These are phyloP conservation scores for Domatiomyces catenatus DNA, from an alignment of 2,329 filamentous ascomycete genomes.

Conservation along the genomic window DNA sequence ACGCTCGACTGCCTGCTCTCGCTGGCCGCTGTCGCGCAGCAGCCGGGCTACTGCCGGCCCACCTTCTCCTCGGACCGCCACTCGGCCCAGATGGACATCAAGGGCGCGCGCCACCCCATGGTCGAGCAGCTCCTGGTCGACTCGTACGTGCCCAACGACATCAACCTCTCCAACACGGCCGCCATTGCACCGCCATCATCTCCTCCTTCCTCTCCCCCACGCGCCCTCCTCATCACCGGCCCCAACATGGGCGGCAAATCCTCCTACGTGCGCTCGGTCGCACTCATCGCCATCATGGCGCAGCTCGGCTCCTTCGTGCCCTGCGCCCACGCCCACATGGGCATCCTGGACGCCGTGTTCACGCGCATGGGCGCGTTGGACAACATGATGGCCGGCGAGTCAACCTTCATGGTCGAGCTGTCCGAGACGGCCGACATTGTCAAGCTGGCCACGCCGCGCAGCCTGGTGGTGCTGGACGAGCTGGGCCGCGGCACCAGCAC, in stretches of 20 bases:
- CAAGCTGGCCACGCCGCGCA: slow-evolving; percentile 69
- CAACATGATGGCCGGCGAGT: slow-evolving; percentile 88
- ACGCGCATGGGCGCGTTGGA: slow-evolving; percentile 93
- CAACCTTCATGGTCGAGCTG: slow-evolving; percentile 95
- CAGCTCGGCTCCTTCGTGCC: slow-evolving; percentile 93
- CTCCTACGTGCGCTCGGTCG: slow-evolving; percentile 86
- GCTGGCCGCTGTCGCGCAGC: slow-evolving; percentile 64
- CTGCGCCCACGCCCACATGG: slow-evolving; percentile 55
- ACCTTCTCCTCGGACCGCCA: slow-evolving; percentile 40
- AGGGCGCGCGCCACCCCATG: slow-evolving; percentile 77
- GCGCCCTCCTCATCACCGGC: slow-evolving; percentile 79
- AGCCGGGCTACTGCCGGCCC: slow-evolving; percentile 79
- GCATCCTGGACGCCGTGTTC: slow-evolving; percentile 79
- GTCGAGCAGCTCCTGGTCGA: slow-evolving; percentile 79
- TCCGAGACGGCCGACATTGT: slow-evolving; percentile 84
- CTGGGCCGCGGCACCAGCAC: slow-evolving; percentile 85
- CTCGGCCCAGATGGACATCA: slow-evolving; percentile 50
- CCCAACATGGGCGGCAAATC: slow-evolving; percentile 99
- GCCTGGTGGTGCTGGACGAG: slow-evolving; percentile 85
- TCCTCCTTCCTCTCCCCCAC: slow-evolving; percentile 13
- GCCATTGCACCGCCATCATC: slow-evolving; percentile 23
- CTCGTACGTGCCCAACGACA: slow-evolving; percentile 82
- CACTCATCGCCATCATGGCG: slow-evolving; percentile 81
- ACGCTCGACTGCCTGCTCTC: slow-evolving; percentile 82
- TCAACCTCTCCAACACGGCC: slow-evolving; percentile 48